Conservation (phyloP, 805 yeast species). For the Candida maris region DNA sequence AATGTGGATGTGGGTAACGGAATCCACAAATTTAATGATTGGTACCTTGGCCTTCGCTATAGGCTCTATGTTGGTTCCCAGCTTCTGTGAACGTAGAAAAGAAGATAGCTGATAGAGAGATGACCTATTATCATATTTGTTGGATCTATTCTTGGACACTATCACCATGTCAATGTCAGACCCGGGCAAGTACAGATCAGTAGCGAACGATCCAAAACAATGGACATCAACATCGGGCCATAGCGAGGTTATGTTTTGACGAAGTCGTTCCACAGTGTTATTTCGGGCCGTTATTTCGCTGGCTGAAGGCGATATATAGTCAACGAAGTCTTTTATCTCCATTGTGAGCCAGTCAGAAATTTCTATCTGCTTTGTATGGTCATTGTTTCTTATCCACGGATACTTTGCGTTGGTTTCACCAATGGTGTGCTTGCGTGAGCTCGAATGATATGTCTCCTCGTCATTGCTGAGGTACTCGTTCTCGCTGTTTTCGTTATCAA, state of each 20-base stretch:
- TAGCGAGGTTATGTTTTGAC: conserved; percentile 44
- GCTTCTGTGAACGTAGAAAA: conserved; percentile 52
- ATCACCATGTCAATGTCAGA: conserved; percentile 95
- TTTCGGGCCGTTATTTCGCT: conserved; percentile 70
- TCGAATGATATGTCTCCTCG: conserved; percentile 30
- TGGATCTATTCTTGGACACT: conserved; percentile 46
- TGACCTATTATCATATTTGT: conserved; percentile 59
- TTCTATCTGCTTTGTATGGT: conserved; percentile 71
- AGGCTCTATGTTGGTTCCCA: conserved; percentile 76
- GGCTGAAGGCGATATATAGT: conserved; percentile 79
- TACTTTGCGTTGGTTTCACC: conserved; percentile 35
- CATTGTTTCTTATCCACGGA: conserved; percentile 80
- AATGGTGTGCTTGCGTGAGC: conserved; percentile 22
- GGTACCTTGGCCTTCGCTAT: conserved; percentile 92
- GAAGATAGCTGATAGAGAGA: conserved; percentile 70
- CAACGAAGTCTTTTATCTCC: conserved; percentile 81
- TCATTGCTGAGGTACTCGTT: conserved; percentile 46
- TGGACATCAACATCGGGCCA: conserved; percentile 81
- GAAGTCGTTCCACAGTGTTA: conserved; percentile 56
- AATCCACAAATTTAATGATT: conserved; percentile 85
- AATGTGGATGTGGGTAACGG: conserved; percentile 63
- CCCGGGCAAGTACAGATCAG: conserved; percentile 89
- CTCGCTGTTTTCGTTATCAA: conserved; percentile 25
- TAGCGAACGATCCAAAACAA: conserved; percentile 93
- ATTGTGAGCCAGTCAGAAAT: conserved; percentile 82